These are phyloP conservation scores for Linum usitatissimum DNA, from an alignment of 345 rosid species.

Conservation along the genomic window DNA sequence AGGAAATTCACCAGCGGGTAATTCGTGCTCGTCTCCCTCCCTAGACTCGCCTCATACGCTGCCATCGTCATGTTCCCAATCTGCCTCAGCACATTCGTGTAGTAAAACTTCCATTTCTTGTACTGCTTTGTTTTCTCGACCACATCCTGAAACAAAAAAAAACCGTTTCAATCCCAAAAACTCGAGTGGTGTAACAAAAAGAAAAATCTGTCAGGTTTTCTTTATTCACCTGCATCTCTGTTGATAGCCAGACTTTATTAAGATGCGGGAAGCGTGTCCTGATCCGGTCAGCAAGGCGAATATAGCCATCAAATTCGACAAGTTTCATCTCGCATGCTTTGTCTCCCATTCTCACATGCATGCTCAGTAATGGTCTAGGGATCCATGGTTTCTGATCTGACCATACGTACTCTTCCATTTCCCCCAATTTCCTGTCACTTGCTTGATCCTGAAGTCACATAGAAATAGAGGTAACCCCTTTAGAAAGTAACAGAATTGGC, in stretches of 20 bases:
- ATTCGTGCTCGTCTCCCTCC: slow-evolving; percentile 84
- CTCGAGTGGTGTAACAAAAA: not conserved
- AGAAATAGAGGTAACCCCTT: not conserved
- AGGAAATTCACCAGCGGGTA: slow-evolving; percentile 88
- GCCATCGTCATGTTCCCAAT: slow-evolving; percentile 78
- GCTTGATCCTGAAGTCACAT: slow-evolving; percentile 20
- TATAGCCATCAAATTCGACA: slow-evolving; percentile 52
- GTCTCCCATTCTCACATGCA: slow-evolving; percentile 99
- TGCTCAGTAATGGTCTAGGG: slow-evolving; percentile 80
- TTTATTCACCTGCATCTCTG: slow-evolving; percentile 69
- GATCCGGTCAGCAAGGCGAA: slow-evolving; percentile 55
- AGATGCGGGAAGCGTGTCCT: slow-evolving; percentile 58
- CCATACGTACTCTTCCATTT: slow-evolving; percentile 70
- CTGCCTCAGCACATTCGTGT: slow-evolving; percentile 70
- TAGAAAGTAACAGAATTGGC: not conserved
- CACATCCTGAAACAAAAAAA: slow-evolving; percentile 37
- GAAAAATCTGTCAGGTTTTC: not conserved
- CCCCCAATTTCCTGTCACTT: slow-evolving; percentile 24
- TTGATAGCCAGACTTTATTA: slow-evolving; percentile 72
- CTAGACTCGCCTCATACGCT: slow-evolving; percentile 70
- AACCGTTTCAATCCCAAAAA: not conserved
- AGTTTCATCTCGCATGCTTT: slow-evolving; percentile 94
- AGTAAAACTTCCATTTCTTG: slow-evolving; percentile 60
- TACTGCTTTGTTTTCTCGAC: slow-evolving; percentile 43
- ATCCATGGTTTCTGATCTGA: slow-evolving; percentile 73